Evolutionary conservation across 1,284 basidiomycete genomes (phyloP), one percentile per base, ranked within the genome.

Genomic region (Cutaneotrichosporon arboriforme): DNA sequence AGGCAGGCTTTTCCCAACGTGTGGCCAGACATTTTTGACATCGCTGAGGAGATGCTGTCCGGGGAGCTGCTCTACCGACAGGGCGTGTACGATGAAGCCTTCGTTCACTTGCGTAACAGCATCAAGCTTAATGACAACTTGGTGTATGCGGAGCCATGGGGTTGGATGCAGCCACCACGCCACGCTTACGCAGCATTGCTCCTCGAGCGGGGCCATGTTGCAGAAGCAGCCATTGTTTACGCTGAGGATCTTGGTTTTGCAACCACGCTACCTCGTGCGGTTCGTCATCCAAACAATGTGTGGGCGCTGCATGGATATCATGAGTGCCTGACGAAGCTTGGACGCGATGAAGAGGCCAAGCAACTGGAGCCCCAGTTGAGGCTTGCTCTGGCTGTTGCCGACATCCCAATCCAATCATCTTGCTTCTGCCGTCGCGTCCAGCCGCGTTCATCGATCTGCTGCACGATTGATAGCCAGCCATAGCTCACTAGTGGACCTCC

Each of bases 231-330:
- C 9, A 38, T 49, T 7, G 55, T 48, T 1, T 73, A 72, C 44
- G 69, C 62, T 20, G 69, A 59, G 36, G 71, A 73, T 56, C 57
- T 73, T 4, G 71, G 71, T 0, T 65, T 63, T 51, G 57, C 55
- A 44, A 51, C 55, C 8, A 54, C 57, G 10, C 55, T 73, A 8
- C 59, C 69, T 12, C 55, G 70, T 21, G 66, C 69, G 2, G 53
- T 62, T 43, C 64, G 63, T 42, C 71, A 73, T 58, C 71, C 70
- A 4, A 69, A 69, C 55, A 73, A 72, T 41, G 67, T 73, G 33
- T 73, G 71, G 71, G 68, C 69, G 1, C 51, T 73, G 26, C 65
- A 66, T 36, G 71, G 71, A 12, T 72, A 67, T 56, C 61, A 73
- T 46, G 67, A 73, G 53, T 73, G 70, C 46, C 54, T 73, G 22